Percentiles rank a stretch among this genome's conserved stretches.
Conservation (phyloP, 345 rosid species). For the Populus alba region DNA sequence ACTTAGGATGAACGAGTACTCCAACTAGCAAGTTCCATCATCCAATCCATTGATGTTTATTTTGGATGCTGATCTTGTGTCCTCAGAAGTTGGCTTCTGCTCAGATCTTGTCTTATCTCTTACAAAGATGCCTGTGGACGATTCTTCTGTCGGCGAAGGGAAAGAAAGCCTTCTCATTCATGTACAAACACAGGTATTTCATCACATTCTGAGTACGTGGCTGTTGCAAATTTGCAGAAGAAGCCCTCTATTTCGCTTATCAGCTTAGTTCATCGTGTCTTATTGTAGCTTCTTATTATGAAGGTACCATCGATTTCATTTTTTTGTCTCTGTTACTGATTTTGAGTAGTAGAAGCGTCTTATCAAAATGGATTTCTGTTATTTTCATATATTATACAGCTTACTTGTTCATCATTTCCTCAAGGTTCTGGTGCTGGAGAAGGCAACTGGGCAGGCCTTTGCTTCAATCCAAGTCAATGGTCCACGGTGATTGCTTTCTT, state of each 20-base stretch:
- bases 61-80: background rate
- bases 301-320: background rate
- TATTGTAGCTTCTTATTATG: background rate
- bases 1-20: background rate
- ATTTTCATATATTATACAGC: constrained; percentile 46
- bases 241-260: background rate
- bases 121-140: constrained; percentile 44
- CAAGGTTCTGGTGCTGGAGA: constrained; percentile 68
- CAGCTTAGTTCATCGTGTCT: background rate
- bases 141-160: constrained; percentile 44
- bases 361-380: constrained; percentile 13
- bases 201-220: background rate
- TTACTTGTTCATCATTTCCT: constrained; percentile 61
- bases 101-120: background rate
- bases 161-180: constrained; percentile 66
- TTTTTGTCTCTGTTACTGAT: background rate
- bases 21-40: background rate
- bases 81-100: background rate
- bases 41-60: background rate
- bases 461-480: constrained; percentile 69
- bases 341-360: constrained; percentile 15
- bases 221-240: background rate
- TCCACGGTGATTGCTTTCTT: constrained; percentile 42
- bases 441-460: constrained; percentile 71
- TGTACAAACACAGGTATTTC: constrained; percentile 39